phyloP scores from a whole-genome alignment of 306 rosid genomes.

The Lagenaria siceraria region DNA sequence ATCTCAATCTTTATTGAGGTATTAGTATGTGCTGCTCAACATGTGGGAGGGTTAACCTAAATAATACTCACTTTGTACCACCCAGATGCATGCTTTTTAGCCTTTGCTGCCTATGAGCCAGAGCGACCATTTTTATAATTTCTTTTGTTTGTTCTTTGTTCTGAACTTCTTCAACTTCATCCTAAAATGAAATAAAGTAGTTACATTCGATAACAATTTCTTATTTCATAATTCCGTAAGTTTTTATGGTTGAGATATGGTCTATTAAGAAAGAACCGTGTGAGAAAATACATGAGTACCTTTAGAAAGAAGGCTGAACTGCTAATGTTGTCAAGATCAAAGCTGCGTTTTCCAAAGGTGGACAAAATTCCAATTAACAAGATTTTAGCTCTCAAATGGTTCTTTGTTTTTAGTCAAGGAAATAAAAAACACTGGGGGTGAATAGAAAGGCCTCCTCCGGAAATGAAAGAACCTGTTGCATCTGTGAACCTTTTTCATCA shows the following conservation, averaged over 20 bases:
- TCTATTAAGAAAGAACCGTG: background rate
- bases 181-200: background rate
- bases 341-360: too few species aligned
- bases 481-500: too few species aligned
- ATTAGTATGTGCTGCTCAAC: background rate
- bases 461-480: too few species aligned
- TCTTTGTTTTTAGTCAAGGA: too few species aligned
- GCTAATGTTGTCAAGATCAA: too few species aligned
- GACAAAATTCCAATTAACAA: too few species aligned
- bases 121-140: background rate
- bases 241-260: background rate
- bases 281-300: background rate
- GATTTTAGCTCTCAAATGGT: too few species aligned
- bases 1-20: background rate
- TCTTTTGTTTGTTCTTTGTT: background rate
- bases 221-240: background rate
- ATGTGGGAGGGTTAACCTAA: background rate
- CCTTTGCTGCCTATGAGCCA: background rate
- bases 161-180: background rate
- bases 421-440: too few species aligned
- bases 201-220: background rate
- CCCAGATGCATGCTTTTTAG: background rate
- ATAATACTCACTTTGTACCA: background rate
- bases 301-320: too few species aligned
- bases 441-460: too few species aligned